Percentiles rank a stretch among this genome's conserved stretches.
These are phyloP conservation scores for Phaffia rhodozyma DNA, from an alignment of 1,284 basidiomycete genomes.

Conservation along the genomic window DNA sequence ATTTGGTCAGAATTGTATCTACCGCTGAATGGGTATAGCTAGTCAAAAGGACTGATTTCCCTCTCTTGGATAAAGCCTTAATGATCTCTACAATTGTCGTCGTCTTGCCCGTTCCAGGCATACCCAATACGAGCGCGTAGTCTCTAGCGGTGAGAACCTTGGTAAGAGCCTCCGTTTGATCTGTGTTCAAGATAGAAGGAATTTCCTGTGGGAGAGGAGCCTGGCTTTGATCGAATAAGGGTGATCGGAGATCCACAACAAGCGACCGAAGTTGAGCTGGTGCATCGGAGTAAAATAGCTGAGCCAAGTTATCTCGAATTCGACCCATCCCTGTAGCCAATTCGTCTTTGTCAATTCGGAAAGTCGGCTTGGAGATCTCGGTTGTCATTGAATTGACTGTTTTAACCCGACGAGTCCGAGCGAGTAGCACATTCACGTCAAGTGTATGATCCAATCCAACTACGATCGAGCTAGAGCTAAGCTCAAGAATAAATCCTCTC, in stretches of 20 bases:
- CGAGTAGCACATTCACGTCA: conserved; percentile 44
- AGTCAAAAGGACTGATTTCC: conserved; percentile 77
- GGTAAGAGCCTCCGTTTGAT: conserved; percentile 60
- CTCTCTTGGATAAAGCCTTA: conserved; percentile 57
- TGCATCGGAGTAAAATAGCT: conserved; percentile 59
- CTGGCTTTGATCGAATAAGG: conserved; percentile 45
- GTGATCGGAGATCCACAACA: conserved; percentile 67
- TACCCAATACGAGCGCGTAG: conserved; percentile 85
- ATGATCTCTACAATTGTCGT: conserved; percentile 87
- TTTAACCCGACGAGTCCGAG: conserved; percentile 26
- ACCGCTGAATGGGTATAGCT: conserved; percentile 97
- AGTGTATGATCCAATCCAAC: conserved; percentile 72
- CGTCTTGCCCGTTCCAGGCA: conserved; percentile 98
- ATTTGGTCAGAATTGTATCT: conserved; percentile 81
- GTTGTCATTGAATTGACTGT: neutral
- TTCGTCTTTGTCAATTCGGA: conserved; percentile 91
- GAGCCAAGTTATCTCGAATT: conserved; percentile 79
- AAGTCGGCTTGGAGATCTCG: conserved; percentile 40
- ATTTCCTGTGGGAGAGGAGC: conserved; percentile 26
- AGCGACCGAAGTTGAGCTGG: conserved; percentile 53
- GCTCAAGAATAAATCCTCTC: conserved; percentile 66
- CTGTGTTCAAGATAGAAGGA: conserved; percentile 49
- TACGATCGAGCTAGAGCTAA: conserved; percentile 53
- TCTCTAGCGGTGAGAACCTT: conserved; percentile 70
- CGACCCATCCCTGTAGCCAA: conserved; percentile 72